phyloP scores from a whole-genome alignment of 2,329 filamentous ascomycete species.

The Cladosporium sp. region DNA sequence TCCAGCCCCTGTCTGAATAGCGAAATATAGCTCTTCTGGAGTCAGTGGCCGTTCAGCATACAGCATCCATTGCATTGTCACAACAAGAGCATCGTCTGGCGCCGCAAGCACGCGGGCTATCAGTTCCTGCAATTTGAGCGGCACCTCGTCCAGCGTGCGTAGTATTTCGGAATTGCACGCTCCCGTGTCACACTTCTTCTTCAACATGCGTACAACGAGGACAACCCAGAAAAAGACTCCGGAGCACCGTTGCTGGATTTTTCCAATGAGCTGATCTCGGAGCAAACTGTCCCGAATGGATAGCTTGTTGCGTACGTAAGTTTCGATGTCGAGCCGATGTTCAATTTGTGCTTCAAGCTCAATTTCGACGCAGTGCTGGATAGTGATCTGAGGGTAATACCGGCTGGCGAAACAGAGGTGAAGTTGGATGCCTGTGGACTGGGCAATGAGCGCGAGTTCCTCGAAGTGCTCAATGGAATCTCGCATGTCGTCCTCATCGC shows the following conservation, averaged over 20 bases:
- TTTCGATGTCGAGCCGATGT: not conserved
- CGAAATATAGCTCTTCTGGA: slow-evolving; percentile 42
- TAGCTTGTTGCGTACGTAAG: not conserved
- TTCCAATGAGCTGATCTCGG: slow-evolving; percentile 18
- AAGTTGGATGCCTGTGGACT: slow-evolving; percentile 12
- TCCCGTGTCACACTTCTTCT: slow-evolving; percentile 1
- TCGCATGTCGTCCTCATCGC: slow-evolving; percentile 29
- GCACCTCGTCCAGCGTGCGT: not conserved
- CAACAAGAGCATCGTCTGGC: slow-evolving; percentile 25
- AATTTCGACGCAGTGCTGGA: not conserved
- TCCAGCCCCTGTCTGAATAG: slow-evolving; percentile 28
- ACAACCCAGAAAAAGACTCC: slow-evolving; percentile 15
- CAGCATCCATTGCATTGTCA: slow-evolving; percentile 47
- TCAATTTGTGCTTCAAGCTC: not conserved
- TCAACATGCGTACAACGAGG: slow-evolving; percentile 10
- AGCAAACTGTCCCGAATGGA: not conserved
- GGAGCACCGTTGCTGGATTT: not conserved
- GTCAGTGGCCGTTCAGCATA: slow-evolving; percentile 42
- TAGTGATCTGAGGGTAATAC: slow-evolving; percentile 29
- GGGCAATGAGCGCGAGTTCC: slow-evolving; percentile 19
- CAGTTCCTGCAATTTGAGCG: not conserved
- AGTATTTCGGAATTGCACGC: not conserved
- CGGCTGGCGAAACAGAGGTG: slow-evolving; percentile 38
- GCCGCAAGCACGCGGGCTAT: not conserved
- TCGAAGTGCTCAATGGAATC: slow-evolving; percentile 36